Evolutionary conservation across 2,329 filamentous ascomycete species (phyloP), one percentile per base, ranked within the genome.

Genomic region (Fusarium sp.): DNA sequence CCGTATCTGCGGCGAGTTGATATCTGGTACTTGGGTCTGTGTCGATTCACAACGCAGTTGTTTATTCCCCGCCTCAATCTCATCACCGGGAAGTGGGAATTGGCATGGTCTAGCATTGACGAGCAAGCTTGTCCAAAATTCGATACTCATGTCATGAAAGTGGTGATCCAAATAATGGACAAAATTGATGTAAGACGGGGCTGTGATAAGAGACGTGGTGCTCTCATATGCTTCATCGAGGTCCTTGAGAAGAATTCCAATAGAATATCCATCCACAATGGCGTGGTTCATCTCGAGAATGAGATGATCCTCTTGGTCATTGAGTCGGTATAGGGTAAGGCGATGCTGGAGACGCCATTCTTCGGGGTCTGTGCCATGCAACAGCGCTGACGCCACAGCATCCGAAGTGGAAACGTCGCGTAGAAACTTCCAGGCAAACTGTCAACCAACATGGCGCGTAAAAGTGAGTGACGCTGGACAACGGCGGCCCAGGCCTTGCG

Each of bases 171-270:
- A 15, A 15, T 58, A 13, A 7, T 27, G 17, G 11, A 58, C 38
- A 36, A 64, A 64, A 4, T 64, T 27, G 7, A 35, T 15, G 18
- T 53, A 64, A 6, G 61, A 59, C 1, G 61, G 61, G n/a, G 59
- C 57, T 5, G 22, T 13, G 8, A 27, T 10, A 17, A 17, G 29
- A 25, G 29, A 20, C 7, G 12, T 10, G 5, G 15, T 4, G 2
- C 36, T 17, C 3, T 42, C 9, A 20, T 59, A 59, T 12, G 36
- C 56, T 45, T 20, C 11, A 7, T 7, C 3, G 10, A 52, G 22
- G 14, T 60, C 46, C 3, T 13, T 17, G 15, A 60, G 38, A 14
- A 52, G 38, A 4, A 52, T 20, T 5, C 46, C 38, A 12, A 53
- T 45, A 3, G 57, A 60, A 11, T 60, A 38, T 0, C 57, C 57